Base-by-base conservation (phyloP, 306 rosid species). In the Corylus heterophylla region DNA sequence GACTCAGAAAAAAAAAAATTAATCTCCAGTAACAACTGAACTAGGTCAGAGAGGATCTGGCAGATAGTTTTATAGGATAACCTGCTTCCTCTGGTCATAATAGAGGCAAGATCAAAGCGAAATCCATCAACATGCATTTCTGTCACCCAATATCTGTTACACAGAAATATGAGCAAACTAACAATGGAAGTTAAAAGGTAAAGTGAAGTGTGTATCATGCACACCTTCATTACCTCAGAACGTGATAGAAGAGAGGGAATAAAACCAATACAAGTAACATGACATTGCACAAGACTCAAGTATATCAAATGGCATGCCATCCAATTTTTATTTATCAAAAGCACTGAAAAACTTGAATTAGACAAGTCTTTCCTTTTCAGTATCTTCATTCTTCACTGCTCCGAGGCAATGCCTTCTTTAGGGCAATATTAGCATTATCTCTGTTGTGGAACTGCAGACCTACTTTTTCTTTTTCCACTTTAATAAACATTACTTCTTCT, bases 51-150 rank as follows among this genome's bases (percentile, higher is more conserved):
- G 67, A 78, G 66, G 73, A 79, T 62, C 17, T 29, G 68, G 68
- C 12, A 42, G 17, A 37, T 39, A 39, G 51, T 39, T 67, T 67
- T 51, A 63, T 67, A 58, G 67, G 74, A 82, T 79, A 84, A 95
- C 99, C 99, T 95, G 98, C 93, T 91, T 79, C 88, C 80, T 89
- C 98, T 89, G 79, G 97, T 89, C 97, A 95, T 90, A 78, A 95
- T 95, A 52, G 98, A 93, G 76, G 99, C 99, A 84, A 95, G 98
- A 89, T 95, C 99, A 79, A 95, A 95, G 87, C 99, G 98, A 92
- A 95, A 95, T 78, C 98, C 99, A 86, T 95, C 99, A 39, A 95
- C 93, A 66, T 95, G 99, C 96, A 95, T 91, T 85, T 93, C 99
- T 66, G 88, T 90, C 58, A 86, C 98, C 99, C 99, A 95, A 83